Evolutionary conservation across 2,329 filamentous ascomycete genomes (phyloP), one percentile per base, ranked within the genome.

Genomic region (Trichophyton verrucosum): DNA sequence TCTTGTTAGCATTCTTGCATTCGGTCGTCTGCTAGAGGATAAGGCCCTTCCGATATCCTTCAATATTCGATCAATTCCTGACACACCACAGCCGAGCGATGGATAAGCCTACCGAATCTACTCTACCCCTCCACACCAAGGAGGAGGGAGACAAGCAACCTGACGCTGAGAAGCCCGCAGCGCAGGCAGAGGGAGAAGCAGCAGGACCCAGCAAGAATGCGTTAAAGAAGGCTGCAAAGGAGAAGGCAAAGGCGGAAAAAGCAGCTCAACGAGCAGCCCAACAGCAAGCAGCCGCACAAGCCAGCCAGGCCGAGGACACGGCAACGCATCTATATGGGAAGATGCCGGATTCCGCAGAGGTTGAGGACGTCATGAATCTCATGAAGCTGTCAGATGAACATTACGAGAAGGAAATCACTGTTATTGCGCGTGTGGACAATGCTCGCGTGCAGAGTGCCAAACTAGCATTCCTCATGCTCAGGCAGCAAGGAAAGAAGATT

Each of bases 361-460:
- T 82, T 55, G 76, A 82, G 62, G 76, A 84, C 61, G 79, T 95
- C 44, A 80, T 81, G 61, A 77, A 81, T 58, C 76, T 95, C 63
- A 70, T 66, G 62, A 66, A 76, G 44, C 68, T 76, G 15, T 62
- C 20, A n/a, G 84, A 89, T 57, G 77, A 81, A 59, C 77, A 87
- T 72, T 75, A 86, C 51, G 87, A 84, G 68, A 85, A 88, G 76
- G 82, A 83, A 33, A 81, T 96, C 66, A 85, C 84, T 51, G 80
- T 96, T 68, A 82, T 90, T 42, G 89, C 84, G 33, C 89, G 88
- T 79, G 82, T 96, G 44, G 89, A 95, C 73, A 96, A 95, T 77
- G 84, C 88, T 36, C 84, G 92, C 66, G 86, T 87, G 68, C 92
- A 97, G 77, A 86, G 88, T 63, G 90, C 91, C 66, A 95, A 96